Evolutionary conservation across 345 rosid species (phyloP), one percentile per base, ranked within the genome.

Genomic region (Moricandia moricandioides): DNA sequence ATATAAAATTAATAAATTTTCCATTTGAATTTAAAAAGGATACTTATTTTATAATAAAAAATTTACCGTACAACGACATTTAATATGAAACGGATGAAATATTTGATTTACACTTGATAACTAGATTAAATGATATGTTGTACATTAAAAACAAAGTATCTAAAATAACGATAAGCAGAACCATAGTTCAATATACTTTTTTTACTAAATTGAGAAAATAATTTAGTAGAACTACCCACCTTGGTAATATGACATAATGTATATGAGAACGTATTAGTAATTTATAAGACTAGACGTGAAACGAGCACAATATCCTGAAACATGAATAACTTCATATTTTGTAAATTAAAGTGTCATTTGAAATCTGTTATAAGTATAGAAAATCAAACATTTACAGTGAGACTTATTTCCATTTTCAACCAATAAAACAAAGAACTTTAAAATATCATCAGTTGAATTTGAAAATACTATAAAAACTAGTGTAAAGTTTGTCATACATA

Each of bases 361-460:
- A 72, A 35, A 34, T 16, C 16, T 72, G 12, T 33, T 35, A 24
- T n/a, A 21, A 52, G 39, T 26, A 33, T 6, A 24, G 51, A 71
- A 72, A 52, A 8, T 18, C 30, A 62, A 72, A 39, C 30, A 40
- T 55, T 39, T 43, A 31, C 37, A 31, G 60, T 29, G 51, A 35
- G 21, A 18, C 16, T 8, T 3, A 74, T 31, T 57, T 56, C 4
- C 59, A 6, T 40, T 21, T 7, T 34, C 67, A 14, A 67, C 61
- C 17, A 47, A 66, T 57, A 14, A 66, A 66, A 47, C 12, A 59
- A 67, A 66, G 13, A 56, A 59, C 14, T 45, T 7, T 47, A 24
- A 59, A 14, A 59, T 34, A 58, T 26, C 37, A 24, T 59, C 21
- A 67, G 54, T 68, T 67, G 31, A 59, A 47, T 59, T n/a, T 66